Conservation (phyloP, 2,329 filamentous ascomycete genomes). For the Thermochaetoides dissita region DNA sequence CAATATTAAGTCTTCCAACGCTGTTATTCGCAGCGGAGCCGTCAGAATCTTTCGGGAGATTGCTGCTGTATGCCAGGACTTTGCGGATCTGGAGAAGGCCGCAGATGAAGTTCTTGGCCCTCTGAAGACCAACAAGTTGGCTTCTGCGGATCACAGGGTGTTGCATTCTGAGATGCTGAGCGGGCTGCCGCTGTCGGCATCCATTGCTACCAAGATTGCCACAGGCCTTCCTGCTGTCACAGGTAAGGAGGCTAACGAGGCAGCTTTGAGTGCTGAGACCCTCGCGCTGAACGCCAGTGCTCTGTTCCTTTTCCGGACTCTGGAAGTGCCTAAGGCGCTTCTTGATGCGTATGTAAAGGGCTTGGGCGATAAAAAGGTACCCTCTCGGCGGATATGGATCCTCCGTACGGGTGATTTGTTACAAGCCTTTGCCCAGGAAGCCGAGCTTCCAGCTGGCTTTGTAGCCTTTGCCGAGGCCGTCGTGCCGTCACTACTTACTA, state of each 20-base stretch:
- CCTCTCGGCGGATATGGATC: slow-evolving; percentile 68
- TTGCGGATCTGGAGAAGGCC: slow-evolving; percentile 48
- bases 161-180: slow-evolving; percentile 71
- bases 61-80: slow-evolving; percentile 46
- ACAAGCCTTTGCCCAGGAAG: slow-evolving; percentile 36
- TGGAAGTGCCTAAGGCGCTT: slow-evolving; percentile 50
- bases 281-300: slow-evolving; percentile 54
- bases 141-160: slow-evolving; percentile 71
- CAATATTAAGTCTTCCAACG: slow-evolving; percentile 82
- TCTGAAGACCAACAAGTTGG: slow-evolving; percentile 70
- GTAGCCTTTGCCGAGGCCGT: slow-evolving; percentile 39
- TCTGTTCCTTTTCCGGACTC: slow-evolving; percentile 43
- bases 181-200: slow-evolving; percentile 43
- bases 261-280: slow-evolving; percentile 63
- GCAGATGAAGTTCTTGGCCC: slow-evolving; percentile 66
- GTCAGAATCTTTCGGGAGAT: slow-evolving; percentile 59
- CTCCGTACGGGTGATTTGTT: slow-evolving; percentile 59
- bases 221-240: slow-evolving; percentile 53
- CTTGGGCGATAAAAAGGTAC: slow-evolving; percentile 68
- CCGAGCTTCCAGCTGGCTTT: slow-evolving; percentile 32
- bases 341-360: slow-evolving; percentile 67
- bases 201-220: slow-evolving; percentile 53
- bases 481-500: slow-evolving; percentile 45
- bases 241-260: slow-evolving; percentile 78
- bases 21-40: slow-evolving; percentile 60